phyloP scores from a whole-genome alignment of 257 asterid species.

The Lavandula angustifolia region DNA sequence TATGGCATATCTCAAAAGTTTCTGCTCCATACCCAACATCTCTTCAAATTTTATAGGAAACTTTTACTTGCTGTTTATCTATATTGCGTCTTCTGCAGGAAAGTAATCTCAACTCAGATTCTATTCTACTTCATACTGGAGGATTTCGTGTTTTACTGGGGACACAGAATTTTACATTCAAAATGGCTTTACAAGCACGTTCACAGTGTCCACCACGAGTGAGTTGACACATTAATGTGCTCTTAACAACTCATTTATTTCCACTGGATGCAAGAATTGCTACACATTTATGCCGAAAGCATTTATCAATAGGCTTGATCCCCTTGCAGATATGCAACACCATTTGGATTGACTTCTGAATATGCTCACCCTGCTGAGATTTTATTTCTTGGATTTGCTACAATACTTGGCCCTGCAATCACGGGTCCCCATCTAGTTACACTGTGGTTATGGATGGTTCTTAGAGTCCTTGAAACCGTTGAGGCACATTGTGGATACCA shows the following conservation, averaged over 20 bases:
- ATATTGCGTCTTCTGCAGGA: slow-evolving; percentile 62
- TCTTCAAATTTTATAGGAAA: slow-evolving; percentile 18
- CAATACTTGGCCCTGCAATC: slow-evolving; percentile 94
- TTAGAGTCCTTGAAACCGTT: slow-evolving; percentile 97
- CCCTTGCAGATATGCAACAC: slow-evolving; percentile 83
- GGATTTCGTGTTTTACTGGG: slow-evolving; percentile 98
- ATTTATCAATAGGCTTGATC: slow-evolving; percentile 27
- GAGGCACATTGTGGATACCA: slow-evolving; percentile 99
- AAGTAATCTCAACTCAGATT: slow-evolving; percentile 78
- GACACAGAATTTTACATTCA: slow-evolving; percentile 90
- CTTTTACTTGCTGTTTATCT: slow-evolving; percentile 13
- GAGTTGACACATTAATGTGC: slow-evolving; percentile 40
- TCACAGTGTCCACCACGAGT: slow-evolving; percentile 99
- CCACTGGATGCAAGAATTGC: slow-evolving; percentile 9
- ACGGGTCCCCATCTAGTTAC: slow-evolving; percentile 97
- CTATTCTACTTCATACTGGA: slow-evolving; percentile 89
- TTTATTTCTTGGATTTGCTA: slow-evolving; percentile 95
- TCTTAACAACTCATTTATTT: slow-evolving; percentile 18
- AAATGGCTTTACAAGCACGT: slow-evolving; percentile 99
- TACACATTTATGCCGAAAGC: slow-evolving; percentile 2
- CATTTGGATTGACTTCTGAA: slow-evolving; percentile 98
- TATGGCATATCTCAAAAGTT: slow-evolving; percentile 1
- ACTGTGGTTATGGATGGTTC: slow-evolving; percentile 96
- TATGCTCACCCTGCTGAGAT: slow-evolving; percentile 99
- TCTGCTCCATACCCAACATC: background rate